phyloP scores from a whole-genome alignment of 768 basidiomycete genomes.

The Coprinopsis marcescibilis region DNA sequence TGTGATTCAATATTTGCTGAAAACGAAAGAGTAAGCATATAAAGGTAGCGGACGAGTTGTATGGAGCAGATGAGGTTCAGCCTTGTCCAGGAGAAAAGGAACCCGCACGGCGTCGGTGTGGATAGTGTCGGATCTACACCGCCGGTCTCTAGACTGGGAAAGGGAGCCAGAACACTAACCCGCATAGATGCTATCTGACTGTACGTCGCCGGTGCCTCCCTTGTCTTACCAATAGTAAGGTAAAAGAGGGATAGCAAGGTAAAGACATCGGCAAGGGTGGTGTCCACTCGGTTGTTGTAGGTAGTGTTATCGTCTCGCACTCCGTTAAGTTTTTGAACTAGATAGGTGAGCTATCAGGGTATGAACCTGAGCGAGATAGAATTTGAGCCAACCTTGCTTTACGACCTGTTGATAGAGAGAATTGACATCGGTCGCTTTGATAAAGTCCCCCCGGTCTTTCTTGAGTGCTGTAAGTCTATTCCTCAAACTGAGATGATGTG shows the following conservation, averaged over 20 bases:
- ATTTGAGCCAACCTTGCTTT: conserved; percentile 67
- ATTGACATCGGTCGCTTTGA: conserved; percentile 91
- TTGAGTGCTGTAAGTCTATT: conserved; percentile 93
- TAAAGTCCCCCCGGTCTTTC: conserved; percentile 88
- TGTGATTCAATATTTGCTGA: conserved; percentile 90
- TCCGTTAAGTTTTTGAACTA: conserved; percentile 88
- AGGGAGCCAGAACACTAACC: conserved; percentile 49
- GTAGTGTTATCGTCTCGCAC: conserved; percentile 73
- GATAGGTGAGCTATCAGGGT: not conserved
- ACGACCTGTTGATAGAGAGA: conserved; percentile 89
- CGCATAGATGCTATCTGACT: conserved; percentile 95
- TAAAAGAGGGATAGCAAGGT: conserved; percentile 93
- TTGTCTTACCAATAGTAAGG: conserved; percentile 94
- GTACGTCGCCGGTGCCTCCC: conserved; percentile 91
- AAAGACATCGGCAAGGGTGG: conserved; percentile 94
- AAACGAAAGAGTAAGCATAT: conserved; percentile 17
- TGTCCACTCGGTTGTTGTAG: conserved; percentile 89
- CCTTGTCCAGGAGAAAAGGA: too few relatives aligned
- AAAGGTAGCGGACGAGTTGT: not conserved
- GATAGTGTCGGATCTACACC: too few relatives aligned
- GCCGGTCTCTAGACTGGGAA: too few relatives aligned
- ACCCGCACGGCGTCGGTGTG: too few relatives aligned
- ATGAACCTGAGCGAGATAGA: not conserved
- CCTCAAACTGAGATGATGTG: conserved; percentile 58
- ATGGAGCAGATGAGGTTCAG: conserved; percentile 4